Base-by-base conservation (phyloP, 139 green algal genomes). In the Chlamydomonas sp. region DNA sequence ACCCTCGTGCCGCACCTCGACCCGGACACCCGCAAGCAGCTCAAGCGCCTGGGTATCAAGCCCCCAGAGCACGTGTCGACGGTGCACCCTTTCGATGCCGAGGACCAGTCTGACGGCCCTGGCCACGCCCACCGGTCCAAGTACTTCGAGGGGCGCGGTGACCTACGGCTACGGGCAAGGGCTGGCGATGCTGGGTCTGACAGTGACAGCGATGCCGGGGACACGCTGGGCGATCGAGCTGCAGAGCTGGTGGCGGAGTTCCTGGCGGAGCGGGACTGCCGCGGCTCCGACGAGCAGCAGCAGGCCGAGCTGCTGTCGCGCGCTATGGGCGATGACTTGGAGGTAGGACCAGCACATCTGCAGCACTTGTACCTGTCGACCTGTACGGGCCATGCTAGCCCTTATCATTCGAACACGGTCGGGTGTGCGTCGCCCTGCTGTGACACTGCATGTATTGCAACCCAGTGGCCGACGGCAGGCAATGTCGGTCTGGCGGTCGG, bases 1-100 rank as follows among this genome's bases (percentile, higher is more conserved):
- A 67, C 78, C n/a, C 72, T 84, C 16, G 58, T 89, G 78, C 85
- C 83, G 20, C 16, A 69, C 59, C 69, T 90, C 62, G 85, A 83
- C 61, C 77, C 62, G 62, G 69, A 71, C 3, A 63, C 72, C 61
- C 12, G 9, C 0, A 5, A 81, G 57, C 85, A 77, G 71, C 14
- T 49, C 57, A 85, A n/a, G n/a, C n/a, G 17, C 17, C 78, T 83
- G n/a, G 78, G 78, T 63, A 31, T 83, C n/a, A 62, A 9, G 78
- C 62, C 78, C 8, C n/a, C 4, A 1, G 62, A 4, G 1, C 8
- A n/a, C 0, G n/a, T n/a, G n/a, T n/a, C n/a, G n/a, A n/a, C n/a
- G n/a, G n/a, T n/a, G n/a, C n/a, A n/a, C n/a, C n/a, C n/a, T n/a
- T n/a, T n/a, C n/a, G n/a, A n/a, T n/a, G 78, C 63, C 62, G 63